A percentile compares a stretch with the other conserved stretches of the same genome.
Evolutionary conservation across 202 grass and related monocot species (phyloP).

Genomic region (Cymbopogon flexuosus): DNA sequence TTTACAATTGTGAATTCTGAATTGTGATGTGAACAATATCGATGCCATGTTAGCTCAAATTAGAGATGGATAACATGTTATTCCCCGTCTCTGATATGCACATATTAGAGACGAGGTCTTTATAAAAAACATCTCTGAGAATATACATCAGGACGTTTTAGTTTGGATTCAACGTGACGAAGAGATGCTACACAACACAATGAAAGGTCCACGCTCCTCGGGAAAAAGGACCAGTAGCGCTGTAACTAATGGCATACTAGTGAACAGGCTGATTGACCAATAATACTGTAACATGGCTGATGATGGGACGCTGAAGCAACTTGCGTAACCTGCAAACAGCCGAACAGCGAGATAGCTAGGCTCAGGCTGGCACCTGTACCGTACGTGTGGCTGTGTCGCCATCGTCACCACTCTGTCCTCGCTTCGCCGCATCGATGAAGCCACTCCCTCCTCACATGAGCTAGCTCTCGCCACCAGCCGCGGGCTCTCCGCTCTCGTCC

Average conservation of each 20-base stretch:
- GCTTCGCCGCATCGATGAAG: constrained; percentile 33
- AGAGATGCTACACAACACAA: too few species aligned
- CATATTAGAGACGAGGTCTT: neutral
- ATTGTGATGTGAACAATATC: neutral
- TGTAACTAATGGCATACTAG: neutral
- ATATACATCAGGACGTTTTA: neutral
- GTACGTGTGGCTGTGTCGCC: neutral
- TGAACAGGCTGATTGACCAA: neutral
- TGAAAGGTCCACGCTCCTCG: too few species aligned
- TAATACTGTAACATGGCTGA: neutral
- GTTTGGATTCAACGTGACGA: neutral
- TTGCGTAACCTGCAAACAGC: neutral
- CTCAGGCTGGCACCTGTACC: constrained; percentile 7
- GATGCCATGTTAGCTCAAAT: neutral
- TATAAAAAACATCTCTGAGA: neutral
- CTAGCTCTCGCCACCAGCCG: neutral
- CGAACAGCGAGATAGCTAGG: neutral
- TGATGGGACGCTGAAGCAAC: neutral
- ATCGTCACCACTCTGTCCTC: constrained; percentile 14
- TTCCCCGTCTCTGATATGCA: neutral
- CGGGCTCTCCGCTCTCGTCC: neutral
- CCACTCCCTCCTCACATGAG: constrained; percentile 39
- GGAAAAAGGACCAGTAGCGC: neutral
- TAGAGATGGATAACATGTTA: neutral
- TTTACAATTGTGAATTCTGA: neutral